These are phyloP conservation scores for Phialemonium atrogriseum DNA, from an alignment of 2,329 filamentous ascomycete species.

Conservation along the genomic window DNA sequence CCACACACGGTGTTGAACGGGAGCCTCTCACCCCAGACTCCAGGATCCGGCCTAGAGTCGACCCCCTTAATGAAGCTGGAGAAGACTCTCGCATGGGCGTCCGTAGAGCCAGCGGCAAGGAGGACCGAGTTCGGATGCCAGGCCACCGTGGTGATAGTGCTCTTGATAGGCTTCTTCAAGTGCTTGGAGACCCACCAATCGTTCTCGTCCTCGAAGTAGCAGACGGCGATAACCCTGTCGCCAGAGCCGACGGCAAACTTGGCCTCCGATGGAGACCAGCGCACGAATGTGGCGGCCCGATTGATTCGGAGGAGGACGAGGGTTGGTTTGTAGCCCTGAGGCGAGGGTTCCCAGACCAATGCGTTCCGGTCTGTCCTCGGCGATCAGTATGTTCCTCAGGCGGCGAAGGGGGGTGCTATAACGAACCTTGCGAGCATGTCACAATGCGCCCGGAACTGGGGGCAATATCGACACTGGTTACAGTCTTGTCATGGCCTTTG, in stretches of 20 bases:
- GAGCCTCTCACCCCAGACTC: conserved; percentile 87
- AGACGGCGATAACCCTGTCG: conserved; percentile 89
- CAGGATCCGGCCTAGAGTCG: conserved; percentile 76
- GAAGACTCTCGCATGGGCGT: conserved; percentile 91
- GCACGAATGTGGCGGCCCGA: conserved; percentile 89
- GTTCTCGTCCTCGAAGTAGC: conserved; percentile 98
- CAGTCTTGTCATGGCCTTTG: conserved; percentile 93
- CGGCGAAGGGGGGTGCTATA: background rate
- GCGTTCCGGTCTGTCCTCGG: conserved; percentile 83
- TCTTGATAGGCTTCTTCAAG: conserved; percentile 96
- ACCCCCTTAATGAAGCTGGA: conserved; percentile 95
- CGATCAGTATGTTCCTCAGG: background rate
- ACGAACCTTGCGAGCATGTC: conserved; percentile 85
- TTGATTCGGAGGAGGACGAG: conserved; percentile 96
- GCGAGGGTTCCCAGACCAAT: conserved; percentile 94
- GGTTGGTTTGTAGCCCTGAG: conserved; percentile 89
- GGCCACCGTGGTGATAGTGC: conserved; percentile 86
- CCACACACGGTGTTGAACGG: conserved; percentile 98
- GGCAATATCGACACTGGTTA: conserved; percentile 94
- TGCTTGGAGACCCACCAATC: conserved; percentile 99
- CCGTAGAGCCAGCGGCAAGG: conserved; percentile 89
- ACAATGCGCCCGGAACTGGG: conserved; percentile 87
- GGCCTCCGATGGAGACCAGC: conserved; percentile 92
- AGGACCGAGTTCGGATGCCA: conserved; percentile 99
- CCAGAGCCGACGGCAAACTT: conserved; percentile 98